Evolutionary conservation across 768 basidiomycete species (phyloP), one percentile per base, ranked within the genome.

Genomic region (Boletus reticulatus): DNA sequence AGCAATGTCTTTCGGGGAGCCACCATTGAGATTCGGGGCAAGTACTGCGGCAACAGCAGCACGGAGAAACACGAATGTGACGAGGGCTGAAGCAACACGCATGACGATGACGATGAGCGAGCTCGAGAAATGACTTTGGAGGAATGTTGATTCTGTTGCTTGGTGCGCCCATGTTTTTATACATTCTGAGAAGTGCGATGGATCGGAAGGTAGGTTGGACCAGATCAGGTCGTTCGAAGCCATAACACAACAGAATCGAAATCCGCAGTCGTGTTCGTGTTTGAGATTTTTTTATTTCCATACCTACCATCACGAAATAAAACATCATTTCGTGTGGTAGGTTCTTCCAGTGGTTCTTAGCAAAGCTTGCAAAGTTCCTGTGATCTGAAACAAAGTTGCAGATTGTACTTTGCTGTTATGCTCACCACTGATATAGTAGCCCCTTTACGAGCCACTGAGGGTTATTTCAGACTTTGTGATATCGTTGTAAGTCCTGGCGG

Each of bases 241-340:
- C 14, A 11, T 29, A 6, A n/a, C 39, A 41, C 27, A 29, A n/a
- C 37, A 27, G n/a, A 32, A 7, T 27, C 2, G 22, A 14, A 38
- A 49, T 43, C 55, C 60, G 60, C 56, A 62, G 61, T 52, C 29
- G 38, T 22, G 6, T 19, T 38, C n/a, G 24, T 17, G 8, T 19
- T 51, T 14, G 29, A 29, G 6, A 47, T 38, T 36, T n/a, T n/a
- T n/a, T n/a, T 6, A 24, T 43, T 3, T 13, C 12, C 34, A n/a
- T 36, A 14, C n/a, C 22, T 22, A 20, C 27, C 20, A 57, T 16
- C 24, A 54, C 12, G 36, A 46, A 9, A 38, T n/a, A n/a, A 32
- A 31, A 12, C 17, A 43, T 55, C 17, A 45, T 41, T 11, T 16
- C 17, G 20, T 43, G 27, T 29, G 27, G 11, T 27, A 27, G 29